Evolutionary conservation across 495 filamentous ascomycete species (phyloP).

Genomic region (Neurospora sp.): DNA sequence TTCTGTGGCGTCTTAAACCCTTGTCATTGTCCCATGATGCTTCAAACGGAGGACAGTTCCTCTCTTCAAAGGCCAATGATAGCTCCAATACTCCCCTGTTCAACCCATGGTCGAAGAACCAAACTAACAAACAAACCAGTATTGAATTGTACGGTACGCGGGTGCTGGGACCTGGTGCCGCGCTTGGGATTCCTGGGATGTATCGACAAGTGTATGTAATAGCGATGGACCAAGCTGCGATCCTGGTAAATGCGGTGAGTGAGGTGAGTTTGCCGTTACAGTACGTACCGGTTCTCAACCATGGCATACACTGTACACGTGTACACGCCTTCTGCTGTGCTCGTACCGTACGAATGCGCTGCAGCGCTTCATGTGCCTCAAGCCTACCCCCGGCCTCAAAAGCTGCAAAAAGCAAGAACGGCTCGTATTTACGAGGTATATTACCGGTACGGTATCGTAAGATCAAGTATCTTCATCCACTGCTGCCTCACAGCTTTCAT

Average conservation of each 20-base stretch:
- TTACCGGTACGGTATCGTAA: background rate
- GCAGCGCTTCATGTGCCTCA: background rate
- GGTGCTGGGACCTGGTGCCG: background rate
- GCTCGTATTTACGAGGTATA: background rate
- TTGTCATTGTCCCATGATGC: no score
- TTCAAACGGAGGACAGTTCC: no score
- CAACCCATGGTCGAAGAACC: no score
- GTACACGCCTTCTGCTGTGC: background rate
- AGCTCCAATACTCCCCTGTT: no score
- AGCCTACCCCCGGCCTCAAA: background rate
- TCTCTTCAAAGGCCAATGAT: no score
- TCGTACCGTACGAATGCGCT: background rate
- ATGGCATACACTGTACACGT: background rate
- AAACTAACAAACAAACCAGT: no score
- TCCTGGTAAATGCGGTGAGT: background rate
- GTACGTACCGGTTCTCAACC: background rate
- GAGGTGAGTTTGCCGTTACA: background rate
- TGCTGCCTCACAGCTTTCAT: background rate
- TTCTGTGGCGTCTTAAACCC: no score
- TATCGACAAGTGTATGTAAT: background rate
- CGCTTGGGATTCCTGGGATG: background rate
- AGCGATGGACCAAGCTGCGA: background rate
- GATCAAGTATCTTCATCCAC: background rate
- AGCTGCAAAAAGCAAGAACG: background rate
- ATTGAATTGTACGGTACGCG: background rate